Evolutionary conservation across 192 early-diverging fungal species (phyloP).

Genomic region (Coemansia sp.): DNA sequence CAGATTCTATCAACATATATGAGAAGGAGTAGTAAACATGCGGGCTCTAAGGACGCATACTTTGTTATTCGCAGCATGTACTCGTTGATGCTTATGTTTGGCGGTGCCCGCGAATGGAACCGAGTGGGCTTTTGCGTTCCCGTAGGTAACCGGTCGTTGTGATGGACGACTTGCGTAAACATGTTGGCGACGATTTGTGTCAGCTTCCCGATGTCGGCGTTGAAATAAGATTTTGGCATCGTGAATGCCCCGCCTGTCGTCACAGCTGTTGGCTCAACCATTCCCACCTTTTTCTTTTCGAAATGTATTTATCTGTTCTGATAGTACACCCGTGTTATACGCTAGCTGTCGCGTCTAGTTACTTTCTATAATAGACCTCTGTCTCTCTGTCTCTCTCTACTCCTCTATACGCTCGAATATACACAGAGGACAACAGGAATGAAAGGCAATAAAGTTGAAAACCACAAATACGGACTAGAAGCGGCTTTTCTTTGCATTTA

Average conservation of each 20-base stretch:
- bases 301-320: background rate
- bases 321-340: background rate
- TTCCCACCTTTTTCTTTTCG: background rate
- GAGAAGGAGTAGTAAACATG: constrained; percentile 82
- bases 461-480: background rate
- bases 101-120: constrained; percentile 92
- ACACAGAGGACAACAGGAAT: background rate
- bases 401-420: background rate
- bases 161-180: constrained; percentile 55
- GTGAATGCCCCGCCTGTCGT: constrained; percentile 1
- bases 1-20: constrained; percentile 95
- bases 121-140: constrained; percentile 69
- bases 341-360: background rate
- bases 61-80: constrained; percentile 89
- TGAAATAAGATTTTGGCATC: constrained; percentile 47
- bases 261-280: background rate
- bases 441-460: background rate
- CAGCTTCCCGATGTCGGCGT: constrained; percentile 42
- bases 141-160: constrained; percentile 67
- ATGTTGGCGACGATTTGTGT: constrained; percentile 48
- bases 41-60: constrained; percentile 86
- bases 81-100: constrained; percentile 81
- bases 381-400: background rate
- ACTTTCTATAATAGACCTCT: background rate
- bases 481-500: background rate